Evolutionary conservation across 2,329 filamentous ascomycete species (phyloP).

Genomic region (Alternaria sp.): DNA sequence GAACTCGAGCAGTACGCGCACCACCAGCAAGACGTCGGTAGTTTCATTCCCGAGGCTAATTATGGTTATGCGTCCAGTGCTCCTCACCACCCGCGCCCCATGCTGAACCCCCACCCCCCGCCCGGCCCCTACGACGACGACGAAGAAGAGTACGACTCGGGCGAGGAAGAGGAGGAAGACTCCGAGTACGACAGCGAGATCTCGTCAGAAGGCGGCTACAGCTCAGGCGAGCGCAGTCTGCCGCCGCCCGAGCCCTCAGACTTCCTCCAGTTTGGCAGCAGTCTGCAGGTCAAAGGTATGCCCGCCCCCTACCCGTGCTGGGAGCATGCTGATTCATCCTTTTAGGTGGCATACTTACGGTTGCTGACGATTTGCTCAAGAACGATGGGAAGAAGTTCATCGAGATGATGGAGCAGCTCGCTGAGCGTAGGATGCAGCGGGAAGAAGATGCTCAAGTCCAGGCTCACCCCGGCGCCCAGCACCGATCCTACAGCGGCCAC

Average conservation of each 20-base stretch:
- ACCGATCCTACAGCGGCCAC: slow-evolving; percentile 60
- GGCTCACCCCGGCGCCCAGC: slow-evolving; percentile 62
- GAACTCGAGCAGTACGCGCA: slow-evolving; percentile 98
- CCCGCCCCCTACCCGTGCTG: slow-evolving; percentile 4
- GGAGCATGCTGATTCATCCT: slow-evolving; percentile 30
- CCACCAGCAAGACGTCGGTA: slow-evolving; percentile 73
- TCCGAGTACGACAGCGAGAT: slow-evolving; percentile 60
- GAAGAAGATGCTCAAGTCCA: slow-evolving; percentile 84
- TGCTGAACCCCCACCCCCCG: slow-evolving; percentile 70
- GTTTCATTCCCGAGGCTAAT: slow-evolving; percentile 71
- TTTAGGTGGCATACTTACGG: slow-evolving; percentile 93
- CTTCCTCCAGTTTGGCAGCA: slow-evolving; percentile 98
- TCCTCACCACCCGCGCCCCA: slow-evolving; percentile 65
- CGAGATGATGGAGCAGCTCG: slow-evolving; percentile 99
- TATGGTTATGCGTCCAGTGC: slow-evolving; percentile 61
- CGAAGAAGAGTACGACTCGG: slow-evolving; percentile 55
- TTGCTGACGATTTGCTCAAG: slow-evolving; percentile 96
- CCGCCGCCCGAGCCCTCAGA: slow-evolving; percentile 75
- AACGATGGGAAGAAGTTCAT: slow-evolving; percentile 99
- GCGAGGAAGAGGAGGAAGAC: slow-evolving; percentile 62
- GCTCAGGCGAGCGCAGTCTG: slow-evolving; percentile 68
- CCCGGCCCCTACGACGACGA: slow-evolving; percentile 64
- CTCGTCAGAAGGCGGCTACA: slow-evolving; percentile 71
- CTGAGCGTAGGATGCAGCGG: slow-evolving; percentile 94
- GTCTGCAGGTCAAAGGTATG: slow-evolving; percentile 87